A percentile compares a stretch with the other conserved stretches of the same genome.
These are phyloP conservation scores for Dictyostelium citrinum DNA, from an alignment of 78 protist species.

Conservation along the genomic window DNA sequence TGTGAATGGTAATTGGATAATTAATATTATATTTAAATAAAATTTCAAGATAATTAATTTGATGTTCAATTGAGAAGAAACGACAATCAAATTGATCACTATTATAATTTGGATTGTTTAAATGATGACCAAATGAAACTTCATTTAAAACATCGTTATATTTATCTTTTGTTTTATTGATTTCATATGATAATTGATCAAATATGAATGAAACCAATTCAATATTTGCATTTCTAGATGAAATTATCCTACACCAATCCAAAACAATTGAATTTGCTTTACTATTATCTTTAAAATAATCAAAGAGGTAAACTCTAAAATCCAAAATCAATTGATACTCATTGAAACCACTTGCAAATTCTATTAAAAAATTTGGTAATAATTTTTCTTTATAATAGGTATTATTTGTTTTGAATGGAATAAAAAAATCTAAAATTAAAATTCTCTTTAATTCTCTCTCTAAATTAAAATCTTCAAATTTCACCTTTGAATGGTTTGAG, in stretches of 20 bases:
- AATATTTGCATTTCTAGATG: background rate
- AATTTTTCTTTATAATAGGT: too few relatives aligned
- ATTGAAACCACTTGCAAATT: background rate
- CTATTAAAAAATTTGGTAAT: background rate
- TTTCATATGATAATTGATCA: background rate
- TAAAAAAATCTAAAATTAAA: background rate
- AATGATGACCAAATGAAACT: background rate
- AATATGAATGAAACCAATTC: background rate
- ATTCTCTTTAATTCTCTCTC: background rate
- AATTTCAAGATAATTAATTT: background rate
- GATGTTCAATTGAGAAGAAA: background rate
- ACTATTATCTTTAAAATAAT: background rate
- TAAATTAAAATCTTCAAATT: background rate
- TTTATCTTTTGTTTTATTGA: background rate
- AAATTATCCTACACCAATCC: background rate
- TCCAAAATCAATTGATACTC: background rate
- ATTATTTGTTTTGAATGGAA: background rate
- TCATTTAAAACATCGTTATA: background rate
- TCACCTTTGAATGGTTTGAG: background rate
- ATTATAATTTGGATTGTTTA: too few relatives aligned
- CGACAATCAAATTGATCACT: background rate
- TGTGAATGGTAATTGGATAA: background rate
- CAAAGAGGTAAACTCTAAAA: background rate
- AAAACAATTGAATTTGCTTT: background rate
- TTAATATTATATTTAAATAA: background rate